Evolutionary conservation across 192 early-diverging fungal species (phyloP).

Genomic region (Pilobolus umbonatus): DNA sequence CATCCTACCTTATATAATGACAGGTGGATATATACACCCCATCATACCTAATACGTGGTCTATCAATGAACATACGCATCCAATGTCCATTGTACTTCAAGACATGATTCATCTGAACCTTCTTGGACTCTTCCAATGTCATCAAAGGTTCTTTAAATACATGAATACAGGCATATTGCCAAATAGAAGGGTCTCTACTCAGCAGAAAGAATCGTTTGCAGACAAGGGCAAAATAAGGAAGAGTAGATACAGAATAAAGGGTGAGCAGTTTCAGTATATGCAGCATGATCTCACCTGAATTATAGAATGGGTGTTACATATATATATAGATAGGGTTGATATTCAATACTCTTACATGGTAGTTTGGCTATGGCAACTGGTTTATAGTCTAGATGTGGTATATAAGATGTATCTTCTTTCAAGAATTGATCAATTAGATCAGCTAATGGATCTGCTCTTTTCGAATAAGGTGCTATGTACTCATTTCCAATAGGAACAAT

Average conservation of each 20-base stretch:
- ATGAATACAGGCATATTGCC: constrained; percentile 32
- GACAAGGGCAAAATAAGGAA: constrained; percentile 27
- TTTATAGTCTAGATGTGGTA: constrained; percentile 25
- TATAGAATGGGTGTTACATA: not conserved
- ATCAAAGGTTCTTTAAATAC: constrained; percentile 21
- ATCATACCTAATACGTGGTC: constrained; percentile 38
- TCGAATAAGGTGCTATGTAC: not conserved
- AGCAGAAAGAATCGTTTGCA: constrained; percentile 38
- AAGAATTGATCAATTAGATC: not conserved
- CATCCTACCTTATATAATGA: constrained; percentile 31
- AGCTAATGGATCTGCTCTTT: not conserved
- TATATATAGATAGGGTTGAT: not conserved
- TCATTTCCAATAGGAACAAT: constrained; percentile 7
- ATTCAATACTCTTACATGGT: constrained; percentile 27
- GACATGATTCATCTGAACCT: constrained; percentile 16
- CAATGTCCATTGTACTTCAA: constrained; percentile 29
- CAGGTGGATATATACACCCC: constrained; percentile 42
- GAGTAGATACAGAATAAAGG: constrained; percentile 19
- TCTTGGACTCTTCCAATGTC: constrained; percentile 2
- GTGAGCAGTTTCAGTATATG: constrained; percentile 22
- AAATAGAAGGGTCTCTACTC: constrained; percentile 27
- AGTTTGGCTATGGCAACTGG: constrained; percentile 30
- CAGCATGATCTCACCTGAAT: constrained; percentile 28
- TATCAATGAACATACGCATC: constrained; percentile 40
- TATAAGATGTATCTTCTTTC: constrained; percentile 9